These are phyloP conservation scores for Coccomyxa subellipsoidea DNA, from an alignment of 163 green algal genomes.

Conservation along the genomic window DNA sequence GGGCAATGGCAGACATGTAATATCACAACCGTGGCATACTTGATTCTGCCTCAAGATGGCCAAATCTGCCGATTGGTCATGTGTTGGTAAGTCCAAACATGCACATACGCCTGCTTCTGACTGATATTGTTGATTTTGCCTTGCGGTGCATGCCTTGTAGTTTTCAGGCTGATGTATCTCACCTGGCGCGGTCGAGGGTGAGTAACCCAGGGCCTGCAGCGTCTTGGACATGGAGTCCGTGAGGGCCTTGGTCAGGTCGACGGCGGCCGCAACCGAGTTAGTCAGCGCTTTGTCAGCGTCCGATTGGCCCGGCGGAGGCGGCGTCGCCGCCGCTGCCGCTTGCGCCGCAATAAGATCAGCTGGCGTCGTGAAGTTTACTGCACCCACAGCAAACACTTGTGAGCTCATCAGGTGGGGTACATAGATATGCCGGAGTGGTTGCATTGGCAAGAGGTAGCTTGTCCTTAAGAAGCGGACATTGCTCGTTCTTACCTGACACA, in stretches of 20 bases:
- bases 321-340: neutral
- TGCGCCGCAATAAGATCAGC: neutral
- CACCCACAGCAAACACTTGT: neutral
- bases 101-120: too few relatives aligned
- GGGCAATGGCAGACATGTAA: too few relatives aligned
- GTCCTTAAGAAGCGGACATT: neutral
- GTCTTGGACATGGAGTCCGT: slow-evolving; percentile 8
- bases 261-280: neutral
- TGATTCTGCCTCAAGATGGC: neutral
- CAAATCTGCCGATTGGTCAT: neutral
- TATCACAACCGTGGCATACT: neutral
- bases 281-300: neutral
- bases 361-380: slow-evolving; percentile 6
- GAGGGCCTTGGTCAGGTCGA: neutral
- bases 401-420: neutral
- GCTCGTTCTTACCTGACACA: neutral
- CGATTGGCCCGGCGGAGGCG: neutral
- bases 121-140: too few relatives aligned
- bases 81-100: too few relatives aligned
- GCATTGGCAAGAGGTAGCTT: neutral
- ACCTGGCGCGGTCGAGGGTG: neutral
- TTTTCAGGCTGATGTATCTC: too few relatives aligned
- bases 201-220: neutral
- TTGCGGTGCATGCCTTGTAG: too few relatives aligned
- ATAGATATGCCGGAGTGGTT: neutral